Evolutionary conservation across 2,329 filamentous ascomycete species (phyloP).

Genomic region (Colletotrichum destructivum): DNA sequence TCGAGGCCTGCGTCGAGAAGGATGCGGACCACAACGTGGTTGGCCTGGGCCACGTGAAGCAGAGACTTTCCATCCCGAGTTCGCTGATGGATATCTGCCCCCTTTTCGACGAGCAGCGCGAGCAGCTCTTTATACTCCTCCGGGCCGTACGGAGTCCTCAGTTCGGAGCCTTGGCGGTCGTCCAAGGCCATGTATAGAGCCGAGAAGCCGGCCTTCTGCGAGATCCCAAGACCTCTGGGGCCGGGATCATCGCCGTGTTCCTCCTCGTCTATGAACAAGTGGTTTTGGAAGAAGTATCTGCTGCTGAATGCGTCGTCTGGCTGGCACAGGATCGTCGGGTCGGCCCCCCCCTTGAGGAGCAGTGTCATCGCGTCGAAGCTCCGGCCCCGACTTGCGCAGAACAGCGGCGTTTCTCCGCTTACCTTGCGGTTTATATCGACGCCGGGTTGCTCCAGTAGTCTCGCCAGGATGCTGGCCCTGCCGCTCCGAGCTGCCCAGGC

Average conservation of each 20-base stretch:
- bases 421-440: slow-evolving; percentile 51
- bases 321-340: slow-evolving; percentile 33
- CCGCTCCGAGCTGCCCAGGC: slow-evolving; percentile 46
- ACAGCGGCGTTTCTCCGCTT: slow-evolving; percentile 41
- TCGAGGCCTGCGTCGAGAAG: slow-evolving; percentile 47
- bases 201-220: not conserved
- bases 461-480: slow-evolving; percentile 45
- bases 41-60: slow-evolving; percentile 41
- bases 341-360: slow-evolving; percentile 46
- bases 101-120: slow-evolving; percentile 45
- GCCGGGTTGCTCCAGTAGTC: slow-evolving; percentile 50
- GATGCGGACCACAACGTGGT: slow-evolving; percentile 27
- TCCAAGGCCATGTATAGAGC: not conserved
- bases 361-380: slow-evolving; percentile 16
- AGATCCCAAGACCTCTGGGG: not conserved
- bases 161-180: too few relatives aligned
- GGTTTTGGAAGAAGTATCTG: too few relatives aligned
- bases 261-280: not conserved
- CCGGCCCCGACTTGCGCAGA: not conserved
- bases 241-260: not conserved
- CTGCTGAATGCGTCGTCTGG: slow-evolving; percentile 1
- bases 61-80: slow-evolving; percentile 38
- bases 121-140: slow-evolving; percentile 15
- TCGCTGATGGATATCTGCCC: slow-evolving; percentile 45
- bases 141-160: not conserved